A percentile compares a stretch with the other conserved stretches of the same genome.
phyloP scores from a whole-genome alignment of 2,329 filamentous ascomycete genomes.

The Hypoxylon rubiginosum region DNA sequence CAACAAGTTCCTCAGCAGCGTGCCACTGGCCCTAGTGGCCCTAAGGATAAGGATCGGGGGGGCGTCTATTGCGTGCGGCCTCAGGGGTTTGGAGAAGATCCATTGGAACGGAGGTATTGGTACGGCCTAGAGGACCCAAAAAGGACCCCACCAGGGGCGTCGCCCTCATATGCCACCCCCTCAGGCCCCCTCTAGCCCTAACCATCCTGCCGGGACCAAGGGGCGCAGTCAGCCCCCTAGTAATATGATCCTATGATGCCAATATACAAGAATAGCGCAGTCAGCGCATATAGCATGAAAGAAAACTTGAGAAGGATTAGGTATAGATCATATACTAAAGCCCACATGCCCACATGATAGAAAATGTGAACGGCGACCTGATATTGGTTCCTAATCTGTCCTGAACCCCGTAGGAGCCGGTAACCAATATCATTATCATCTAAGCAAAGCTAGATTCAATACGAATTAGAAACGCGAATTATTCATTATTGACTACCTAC shows the following conservation, averaged over 20 bases:
- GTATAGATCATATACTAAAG: not conserved
- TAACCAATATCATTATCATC: no score
- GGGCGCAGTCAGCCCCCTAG: constrained; percentile 4
- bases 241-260: constrained; percentile 7
- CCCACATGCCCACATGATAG: constrained; percentile 14
- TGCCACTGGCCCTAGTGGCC: not conserved
- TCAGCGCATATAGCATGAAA: not conserved
- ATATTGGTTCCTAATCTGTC: not conserved
- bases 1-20: not conserved
- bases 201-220: constrained; percentile 31
- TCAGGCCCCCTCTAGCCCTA: constrained; percentile 14
- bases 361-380: not conserved
- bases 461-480: not conserved
- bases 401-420: not conserved
- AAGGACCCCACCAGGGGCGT: constrained; percentile 8
- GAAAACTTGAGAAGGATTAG: not conserved
- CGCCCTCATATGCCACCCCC: not conserved
- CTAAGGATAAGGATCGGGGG: constrained; percentile 3
- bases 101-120: constrained; percentile 18
- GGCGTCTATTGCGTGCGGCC: not conserved
- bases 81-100: not conserved
- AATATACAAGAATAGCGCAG: not conserved
- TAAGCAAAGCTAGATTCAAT: not conserved
- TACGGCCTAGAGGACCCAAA: not conserved
- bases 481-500: not conserved